These are phyloP conservation scores for Colletotrichum sidae DNA, from an alignment of 2,329 filamentous ascomycete genomes.

Conservation along the genomic window DNA sequence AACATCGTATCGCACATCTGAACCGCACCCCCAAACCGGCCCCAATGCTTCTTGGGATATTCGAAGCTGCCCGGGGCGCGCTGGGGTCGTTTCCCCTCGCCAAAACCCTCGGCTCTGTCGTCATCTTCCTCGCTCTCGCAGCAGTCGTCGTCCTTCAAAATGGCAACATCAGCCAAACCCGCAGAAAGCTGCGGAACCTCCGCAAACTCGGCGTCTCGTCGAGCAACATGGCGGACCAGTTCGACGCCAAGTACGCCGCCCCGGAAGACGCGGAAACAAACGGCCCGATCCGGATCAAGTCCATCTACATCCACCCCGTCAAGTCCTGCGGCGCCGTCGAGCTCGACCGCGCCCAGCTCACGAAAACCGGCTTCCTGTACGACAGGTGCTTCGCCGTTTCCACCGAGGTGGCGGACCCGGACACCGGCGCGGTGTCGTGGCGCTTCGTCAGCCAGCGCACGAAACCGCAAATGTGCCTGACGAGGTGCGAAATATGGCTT, in stretches of 20 bases:
- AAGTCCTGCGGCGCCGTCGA: constrained; percentile 45
- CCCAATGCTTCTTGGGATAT: neutral
- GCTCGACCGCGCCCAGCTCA: constrained; percentile 39
- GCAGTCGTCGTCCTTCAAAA: neutral
- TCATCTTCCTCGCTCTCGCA: accelerated
- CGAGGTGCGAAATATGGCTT: constrained; percentile 37
- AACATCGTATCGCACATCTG: neutral
- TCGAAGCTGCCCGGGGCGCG: accelerated
- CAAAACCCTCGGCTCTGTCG: neutral
- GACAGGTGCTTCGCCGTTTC: constrained; percentile 46
- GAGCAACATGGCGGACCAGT: constrained; percentile 44
- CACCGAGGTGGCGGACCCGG: constrained; percentile 41
- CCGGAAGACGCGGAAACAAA: constrained; percentile 13
- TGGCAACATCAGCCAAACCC: constrained; percentile 7
- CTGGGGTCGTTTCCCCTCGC: accelerated
- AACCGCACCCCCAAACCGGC: no score
- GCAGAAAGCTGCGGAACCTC: constrained; percentile 15
- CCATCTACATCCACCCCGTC: constrained; percentile 44
- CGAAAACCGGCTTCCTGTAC: constrained; percentile 42
- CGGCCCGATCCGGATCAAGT: constrained; percentile 41
- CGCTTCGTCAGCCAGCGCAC: constrained; percentile 45
- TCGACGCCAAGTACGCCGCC: constrained; percentile 33
- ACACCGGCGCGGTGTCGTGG: constrained; percentile 34
- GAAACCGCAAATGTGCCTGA: constrained; percentile 37
- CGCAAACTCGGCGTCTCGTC: constrained; percentile 36